These are phyloP conservation scores for Massarina eburnea DNA, from an alignment of 2,329 filamentous ascomycete species.

Conservation along the genomic window DNA sequence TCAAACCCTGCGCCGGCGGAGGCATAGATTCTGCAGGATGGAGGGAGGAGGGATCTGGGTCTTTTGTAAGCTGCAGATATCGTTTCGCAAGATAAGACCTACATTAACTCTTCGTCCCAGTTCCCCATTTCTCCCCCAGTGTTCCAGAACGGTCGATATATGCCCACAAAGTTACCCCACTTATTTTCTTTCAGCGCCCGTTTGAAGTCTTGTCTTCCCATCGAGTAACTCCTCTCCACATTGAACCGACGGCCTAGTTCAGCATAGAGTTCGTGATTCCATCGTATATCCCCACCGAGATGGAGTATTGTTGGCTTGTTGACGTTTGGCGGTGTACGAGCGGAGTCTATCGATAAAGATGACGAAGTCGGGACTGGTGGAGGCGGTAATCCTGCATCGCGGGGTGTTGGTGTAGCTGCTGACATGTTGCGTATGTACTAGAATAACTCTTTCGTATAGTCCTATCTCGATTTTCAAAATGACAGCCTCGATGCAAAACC, in stretches of 20 bases:
- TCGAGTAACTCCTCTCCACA: conserved; percentile 44
- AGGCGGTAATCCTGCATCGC: conserved; percentile 19
- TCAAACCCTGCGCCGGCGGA: conserved; percentile 65
- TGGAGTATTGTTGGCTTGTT: conserved; percentile 46
- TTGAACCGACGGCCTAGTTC: conserved; percentile 41
- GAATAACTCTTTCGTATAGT: not conserved
- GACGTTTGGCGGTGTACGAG: not conserved
- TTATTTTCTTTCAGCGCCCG: conserved; percentile 38
- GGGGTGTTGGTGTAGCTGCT: conserved; percentile 27
- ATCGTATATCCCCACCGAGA: conserved; percentile 48
- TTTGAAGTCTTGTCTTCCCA: conserved; percentile 44
- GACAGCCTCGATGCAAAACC: too few species aligned
- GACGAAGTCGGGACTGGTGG: not conserved
- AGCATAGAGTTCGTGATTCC: conserved; percentile 48
- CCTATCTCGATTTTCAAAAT: not conserved
- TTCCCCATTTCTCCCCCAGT: conserved; percentile 67
- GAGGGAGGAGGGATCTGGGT: conserved; percentile 45
- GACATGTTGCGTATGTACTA: conserved; percentile 15
- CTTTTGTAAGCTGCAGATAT: too few species aligned
- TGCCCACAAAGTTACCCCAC: conserved; percentile 50
- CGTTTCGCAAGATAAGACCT: conserved; percentile 1
- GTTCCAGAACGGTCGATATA: conserved; percentile 64
- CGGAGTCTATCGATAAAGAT: not conserved
- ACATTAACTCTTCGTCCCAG: conserved; percentile 62
- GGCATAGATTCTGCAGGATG: conserved; percentile 58